These are phyloP conservation scores for Phytophthora hybrid DNA, from an alignment of 352 stramenopile genomes.

Conservation along the genomic window DNA sequence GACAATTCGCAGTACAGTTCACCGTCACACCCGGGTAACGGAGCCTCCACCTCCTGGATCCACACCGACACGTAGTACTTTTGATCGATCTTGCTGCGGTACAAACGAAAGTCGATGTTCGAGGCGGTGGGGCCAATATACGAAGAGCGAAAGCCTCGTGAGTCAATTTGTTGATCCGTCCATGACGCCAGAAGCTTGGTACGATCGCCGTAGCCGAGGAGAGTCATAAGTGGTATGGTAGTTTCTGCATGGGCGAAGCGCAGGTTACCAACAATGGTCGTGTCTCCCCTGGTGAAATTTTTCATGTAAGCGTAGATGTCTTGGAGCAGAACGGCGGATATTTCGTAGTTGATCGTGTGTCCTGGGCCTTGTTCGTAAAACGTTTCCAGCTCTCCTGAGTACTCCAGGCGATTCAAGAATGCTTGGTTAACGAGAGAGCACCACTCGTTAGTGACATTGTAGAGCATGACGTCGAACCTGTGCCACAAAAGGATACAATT, in stretches of 20 bases:
- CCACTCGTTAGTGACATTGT: constrained; percentile 59
- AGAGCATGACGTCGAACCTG: constrained; percentile 75
- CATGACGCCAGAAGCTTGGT: constrained; percentile 47
- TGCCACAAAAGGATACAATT: background rate
- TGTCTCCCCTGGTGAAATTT: constrained; percentile 47
- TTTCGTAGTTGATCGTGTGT: constrained; percentile 82
- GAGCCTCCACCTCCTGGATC: constrained; percentile 54
- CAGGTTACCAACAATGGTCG: constrained; percentile 51
- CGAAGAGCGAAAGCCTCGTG: constrained; percentile 66
- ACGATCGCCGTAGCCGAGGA: constrained; percentile 64
- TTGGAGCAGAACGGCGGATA: constrained; percentile 68
- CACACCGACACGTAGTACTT: constrained; percentile 63
- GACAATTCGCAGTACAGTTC: constrained; percentile 56
- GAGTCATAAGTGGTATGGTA: constrained; percentile 72
- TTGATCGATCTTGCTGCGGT: constrained; percentile 43
- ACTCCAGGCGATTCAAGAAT: constrained; percentile 64
- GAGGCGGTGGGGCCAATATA: constrained; percentile 64
- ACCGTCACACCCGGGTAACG: constrained; percentile 53
- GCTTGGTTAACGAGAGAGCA: constrained; percentile 60
- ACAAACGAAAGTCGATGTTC: constrained; percentile 82
- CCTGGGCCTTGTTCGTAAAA: constrained; percentile 74
- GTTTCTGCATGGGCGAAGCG: constrained; percentile 84
- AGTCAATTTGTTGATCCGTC: constrained; percentile 46
- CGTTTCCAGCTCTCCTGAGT: constrained; percentile 68
- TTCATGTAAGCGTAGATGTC: constrained; percentile 68